A percentile compares a stretch with the other conserved stretches of the same genome.
Evolutionary conservation across 345 rosid species (phyloP).

Genomic region (Citrus reticulata): DNA sequence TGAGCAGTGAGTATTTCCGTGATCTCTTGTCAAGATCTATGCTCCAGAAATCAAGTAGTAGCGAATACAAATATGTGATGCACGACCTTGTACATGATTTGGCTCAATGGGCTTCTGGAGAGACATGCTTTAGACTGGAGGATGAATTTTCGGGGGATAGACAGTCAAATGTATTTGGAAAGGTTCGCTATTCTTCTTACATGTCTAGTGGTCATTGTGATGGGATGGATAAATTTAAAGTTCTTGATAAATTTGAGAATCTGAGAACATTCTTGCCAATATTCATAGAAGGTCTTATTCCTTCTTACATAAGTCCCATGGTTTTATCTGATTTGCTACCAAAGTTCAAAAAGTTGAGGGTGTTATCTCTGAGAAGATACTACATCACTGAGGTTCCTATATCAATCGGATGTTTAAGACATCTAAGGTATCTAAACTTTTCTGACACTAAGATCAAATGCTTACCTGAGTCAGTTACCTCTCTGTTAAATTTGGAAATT

Average conservation of each 20-base stretch:
- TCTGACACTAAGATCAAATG: not conserved
- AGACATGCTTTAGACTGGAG: not conserved
- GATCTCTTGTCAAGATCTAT: slow-evolving; percentile 9
- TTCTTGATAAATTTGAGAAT: not conserved
- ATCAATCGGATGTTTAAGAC: not conserved
- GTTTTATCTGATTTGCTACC: too few relatives aligned
- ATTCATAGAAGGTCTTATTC: not conserved
- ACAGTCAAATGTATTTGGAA: not conserved
- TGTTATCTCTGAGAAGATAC: too few relatives aligned
- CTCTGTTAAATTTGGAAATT: slow-evolving; percentile 1
- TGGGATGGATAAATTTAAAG: not conserved
- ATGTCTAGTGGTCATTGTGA: not conserved
- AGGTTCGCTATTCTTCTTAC: not conserved
- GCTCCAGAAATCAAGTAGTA: too few relatives aligned
- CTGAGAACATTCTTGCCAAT: not conserved
- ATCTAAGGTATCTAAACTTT: slow-evolving; percentile 1
- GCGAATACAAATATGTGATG: not conserved
- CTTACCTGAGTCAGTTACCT: slow-evolving; percentile 2
- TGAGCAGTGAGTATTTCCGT: slow-evolving; percentile 3
- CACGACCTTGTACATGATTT: not conserved
- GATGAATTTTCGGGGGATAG: too few relatives aligned
- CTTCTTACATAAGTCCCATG: not conserved
- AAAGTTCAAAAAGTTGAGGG: too few relatives aligned
- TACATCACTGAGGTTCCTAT: too few relatives aligned
- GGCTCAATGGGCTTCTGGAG: not conserved